Evolutionary conservation across 345 rosid genomes (phyloP), one percentile per base, ranked within the genome.

Genomic region (Ceriops zippeliana): DNA sequence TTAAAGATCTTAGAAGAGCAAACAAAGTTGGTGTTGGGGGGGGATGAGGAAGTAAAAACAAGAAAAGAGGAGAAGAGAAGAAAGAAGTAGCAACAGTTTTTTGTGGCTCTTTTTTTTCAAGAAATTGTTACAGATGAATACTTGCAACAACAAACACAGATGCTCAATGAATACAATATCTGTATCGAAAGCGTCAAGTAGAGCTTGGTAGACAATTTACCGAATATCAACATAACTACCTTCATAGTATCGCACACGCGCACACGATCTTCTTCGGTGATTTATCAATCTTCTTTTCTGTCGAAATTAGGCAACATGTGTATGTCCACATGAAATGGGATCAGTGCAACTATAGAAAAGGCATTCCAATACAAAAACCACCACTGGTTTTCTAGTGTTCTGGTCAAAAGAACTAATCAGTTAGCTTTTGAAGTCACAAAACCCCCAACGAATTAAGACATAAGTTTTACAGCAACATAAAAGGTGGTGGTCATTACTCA

Each of bases 211-310:
- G 69, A 69, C 62, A 66, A 65, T 35, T 66, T 27, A 16, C 46
- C 68, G 60, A 71, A 72, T 75, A 74, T 77, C 62, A 68, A 65
- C 71, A 58, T 66, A 54, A 31, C 74, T 56, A 54, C 31, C 77
- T 77, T 90, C 90, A 92, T 79, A 92, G 69, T 76, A 92, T 84
- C 71, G 90, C 77, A 83, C 98, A 92, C 5, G 96, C 81, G 83
- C 96, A 92, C 75, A 89, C 89, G 58, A 82, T 76, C 70, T 85
- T 81, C 84, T 82, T 83, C 16, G 91, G 91, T 61, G 93, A 58
- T 57, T 87, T 83, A 69, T 90, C 93, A 8, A 88, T 80, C 86
- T 90, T 90, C 87, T 90, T 92, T 80, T 88, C 96, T 88, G 98
- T 78, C 66, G 70, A 76, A 73, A 62, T 47, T 76, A 67, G 73